Evolutionary conservation across 805 yeast genomes (phyloP).

Genomic region (Saturnispora diversa): DNA sequence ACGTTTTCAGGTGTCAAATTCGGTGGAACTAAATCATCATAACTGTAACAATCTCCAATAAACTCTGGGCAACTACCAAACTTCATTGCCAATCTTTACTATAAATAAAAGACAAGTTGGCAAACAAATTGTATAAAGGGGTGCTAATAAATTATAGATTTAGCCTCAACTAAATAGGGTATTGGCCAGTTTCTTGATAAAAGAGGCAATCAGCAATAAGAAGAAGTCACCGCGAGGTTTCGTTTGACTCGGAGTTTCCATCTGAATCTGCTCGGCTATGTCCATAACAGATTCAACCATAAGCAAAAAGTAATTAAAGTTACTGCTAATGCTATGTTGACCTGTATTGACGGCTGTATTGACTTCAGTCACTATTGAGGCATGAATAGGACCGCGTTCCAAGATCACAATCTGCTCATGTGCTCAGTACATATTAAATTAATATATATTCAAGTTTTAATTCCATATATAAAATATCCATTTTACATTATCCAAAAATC

Average conservation of each 20-base stretch:
- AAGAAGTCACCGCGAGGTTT: constrained; percentile 2
- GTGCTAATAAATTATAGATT: not conserved
- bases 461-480: too few species aligned
- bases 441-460: not conserved
- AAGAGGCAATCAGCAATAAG: too few species aligned
- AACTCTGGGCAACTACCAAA: constrained; percentile 11
- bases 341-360: too few species aligned
- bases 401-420: too few species aligned
- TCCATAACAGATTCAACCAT: not conserved
- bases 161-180: too few species aligned
- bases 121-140: not conserved
- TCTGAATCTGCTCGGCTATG: too few species aligned
- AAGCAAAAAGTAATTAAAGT: not conserved
- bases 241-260: too few species aligned
- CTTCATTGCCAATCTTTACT: not conserved
- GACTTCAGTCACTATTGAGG: too few species aligned
- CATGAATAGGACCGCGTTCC: too few species aligned
- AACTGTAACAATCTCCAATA: constrained; percentile 9
- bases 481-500: constrained; percentile 2
- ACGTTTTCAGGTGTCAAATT: not conserved
- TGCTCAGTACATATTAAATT: not conserved
- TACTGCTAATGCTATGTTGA: too few species aligned
- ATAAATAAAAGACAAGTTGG: too few species aligned
- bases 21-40: not conserved
- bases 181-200: too few species aligned